A percentile compares a stretch with the other conserved stretches of the same genome.
Evolutionary conservation across 2,329 filamentous ascomycete genomes (phyloP).

Genomic region (Colletotrichum sp.): DNA sequence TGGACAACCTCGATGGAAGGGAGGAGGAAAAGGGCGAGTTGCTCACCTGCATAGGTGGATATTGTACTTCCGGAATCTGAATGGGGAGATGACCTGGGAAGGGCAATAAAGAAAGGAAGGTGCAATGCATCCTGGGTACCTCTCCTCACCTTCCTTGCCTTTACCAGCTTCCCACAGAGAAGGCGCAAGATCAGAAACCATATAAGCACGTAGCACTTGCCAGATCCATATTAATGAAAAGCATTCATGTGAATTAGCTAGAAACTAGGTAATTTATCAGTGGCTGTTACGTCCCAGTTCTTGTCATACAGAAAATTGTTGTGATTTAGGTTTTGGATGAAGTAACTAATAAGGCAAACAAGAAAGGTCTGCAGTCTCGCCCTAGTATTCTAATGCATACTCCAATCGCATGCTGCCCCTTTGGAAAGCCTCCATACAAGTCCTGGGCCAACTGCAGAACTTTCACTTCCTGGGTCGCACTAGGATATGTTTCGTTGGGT

Average conservation of each 20-base stretch:
- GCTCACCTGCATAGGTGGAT: too few relatives aligned
- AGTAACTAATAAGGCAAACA: neutral
- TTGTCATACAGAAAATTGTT: neutral
- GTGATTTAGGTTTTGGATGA: neutral
- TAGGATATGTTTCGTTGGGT: conserved; percentile 7
- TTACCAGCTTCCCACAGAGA: neutral
- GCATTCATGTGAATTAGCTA: neutral
- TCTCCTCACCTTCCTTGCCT: neutral
- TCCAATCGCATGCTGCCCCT: neutral
- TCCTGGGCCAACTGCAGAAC: neutral
- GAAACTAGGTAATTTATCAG: neutral
- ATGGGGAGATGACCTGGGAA: neutral
- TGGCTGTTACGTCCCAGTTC: neutral
- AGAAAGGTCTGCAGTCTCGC: neutral
- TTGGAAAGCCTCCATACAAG: neutral
- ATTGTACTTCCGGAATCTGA: neutral
- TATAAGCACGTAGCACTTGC: neutral
- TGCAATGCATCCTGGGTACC: neutral
- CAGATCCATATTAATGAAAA: neutral
- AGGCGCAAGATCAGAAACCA: neutral
- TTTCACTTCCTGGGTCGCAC: neutral
- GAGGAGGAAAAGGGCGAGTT: too few relatives aligned
- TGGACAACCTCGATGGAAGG: too few relatives aligned
- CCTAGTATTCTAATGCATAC: neutral
- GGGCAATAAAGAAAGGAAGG: too few relatives aligned